phyloP scores from a whole-genome alignment of 331 rosid genomes.

The Arachis monticola region DNA sequence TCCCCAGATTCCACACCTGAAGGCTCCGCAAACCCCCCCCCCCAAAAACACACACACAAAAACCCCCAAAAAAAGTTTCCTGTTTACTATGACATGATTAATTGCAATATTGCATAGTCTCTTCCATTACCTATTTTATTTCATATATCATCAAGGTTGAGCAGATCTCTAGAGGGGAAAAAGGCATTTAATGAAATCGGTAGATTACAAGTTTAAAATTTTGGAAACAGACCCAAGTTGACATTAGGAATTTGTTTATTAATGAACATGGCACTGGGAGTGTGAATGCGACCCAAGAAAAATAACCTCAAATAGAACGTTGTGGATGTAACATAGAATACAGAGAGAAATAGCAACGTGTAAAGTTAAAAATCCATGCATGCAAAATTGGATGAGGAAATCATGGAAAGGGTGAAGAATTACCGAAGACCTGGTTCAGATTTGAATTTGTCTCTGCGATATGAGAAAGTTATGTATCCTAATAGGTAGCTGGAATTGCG shows the following conservation, averaged over 20 bases:
- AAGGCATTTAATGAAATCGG: background rate
- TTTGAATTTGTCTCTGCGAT: background rate
- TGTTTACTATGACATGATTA: background rate
- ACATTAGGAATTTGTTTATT: no score
- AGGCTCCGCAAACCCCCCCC: background rate
- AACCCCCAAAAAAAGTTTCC: background rate
- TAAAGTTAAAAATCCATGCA: constrained; percentile 6
- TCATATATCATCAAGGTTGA: background rate
- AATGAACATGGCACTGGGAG: no score
- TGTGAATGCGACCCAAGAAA: background rate
- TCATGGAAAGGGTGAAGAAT: background rate
- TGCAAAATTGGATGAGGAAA: constrained; percentile 3
- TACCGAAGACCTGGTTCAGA: background rate
- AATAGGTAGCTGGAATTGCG: background rate
- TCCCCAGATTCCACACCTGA: constrained; percentile 46
- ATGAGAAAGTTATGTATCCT: background rate
- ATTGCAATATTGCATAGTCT: background rate
- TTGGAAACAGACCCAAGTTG: no score
- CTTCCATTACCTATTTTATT: background rate
- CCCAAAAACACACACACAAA: no score
- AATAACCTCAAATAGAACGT: background rate
- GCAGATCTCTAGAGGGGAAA: constrained; percentile 4
- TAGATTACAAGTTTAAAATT: background rate
- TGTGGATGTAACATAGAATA: background rate
- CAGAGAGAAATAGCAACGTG: background rate